These are phyloP conservation scores for Mucor circinelloides DNA, from an alignment of 371 early-diverging fungal species.

Conservation along the genomic window DNA sequence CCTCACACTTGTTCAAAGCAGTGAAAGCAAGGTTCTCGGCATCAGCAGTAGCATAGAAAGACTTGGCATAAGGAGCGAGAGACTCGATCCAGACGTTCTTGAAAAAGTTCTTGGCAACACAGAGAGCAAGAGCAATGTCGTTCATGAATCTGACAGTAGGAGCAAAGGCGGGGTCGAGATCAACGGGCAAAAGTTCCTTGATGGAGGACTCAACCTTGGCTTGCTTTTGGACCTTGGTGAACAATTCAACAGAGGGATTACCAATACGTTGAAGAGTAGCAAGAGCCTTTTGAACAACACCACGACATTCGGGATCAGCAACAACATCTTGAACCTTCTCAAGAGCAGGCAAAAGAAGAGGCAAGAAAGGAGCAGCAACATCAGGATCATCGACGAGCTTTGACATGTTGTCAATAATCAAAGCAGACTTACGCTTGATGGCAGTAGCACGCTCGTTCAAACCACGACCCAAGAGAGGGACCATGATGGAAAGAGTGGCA, in stretches of 20 bases:
- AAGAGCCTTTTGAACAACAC: constrained; percentile 56
- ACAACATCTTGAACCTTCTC: constrained; percentile 75
- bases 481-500: constrained; percentile 82
- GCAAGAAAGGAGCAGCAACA: constrained; percentile 81
- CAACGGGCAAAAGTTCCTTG: constrained; percentile 39
- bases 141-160: constrained; percentile 44
- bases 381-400: constrained; percentile 81
- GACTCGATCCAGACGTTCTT: constrained; percentile 35
- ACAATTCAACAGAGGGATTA: constrained; percentile 29
- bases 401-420: constrained; percentile 86
- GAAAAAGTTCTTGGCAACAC: constrained; percentile 43
- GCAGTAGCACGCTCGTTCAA: constrained; percentile 62
- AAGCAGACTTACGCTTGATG: constrained; percentile 77
- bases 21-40: constrained; percentile 31
- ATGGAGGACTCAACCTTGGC: constrained; percentile 45
- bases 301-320: constrained; percentile 80
- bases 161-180: constrained; percentile 22
- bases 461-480: constrained; percentile 77
- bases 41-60: constrained; percentile 50
- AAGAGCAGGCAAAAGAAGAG: constrained; percentile 76
- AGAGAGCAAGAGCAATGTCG: constrained; percentile 44
- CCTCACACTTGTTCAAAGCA: constrained; percentile 44
- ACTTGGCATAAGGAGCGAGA: constrained; percentile 57
- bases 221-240: constrained; percentile 46
- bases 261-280: constrained; percentile 44